phyloP scores from a whole-genome alignment of 2,329 filamentous ascomycete genomes.

The Cladosporium sp. region DNA sequence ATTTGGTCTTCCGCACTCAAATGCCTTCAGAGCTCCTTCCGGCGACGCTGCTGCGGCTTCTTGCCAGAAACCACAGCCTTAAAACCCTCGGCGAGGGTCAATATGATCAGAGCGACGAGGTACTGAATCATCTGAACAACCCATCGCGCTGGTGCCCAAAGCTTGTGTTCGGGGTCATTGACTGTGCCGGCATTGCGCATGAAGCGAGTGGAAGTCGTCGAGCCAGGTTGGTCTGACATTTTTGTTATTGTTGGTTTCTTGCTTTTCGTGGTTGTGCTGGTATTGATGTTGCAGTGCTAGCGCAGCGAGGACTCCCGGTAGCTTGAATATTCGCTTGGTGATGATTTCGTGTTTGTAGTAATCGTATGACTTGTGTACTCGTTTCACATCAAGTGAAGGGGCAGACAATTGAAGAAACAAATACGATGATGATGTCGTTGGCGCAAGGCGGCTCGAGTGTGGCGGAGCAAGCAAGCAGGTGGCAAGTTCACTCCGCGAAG shows the following conservation, averaged over 20 bases:
- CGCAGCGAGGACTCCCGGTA: neutral
- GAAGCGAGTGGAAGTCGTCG: slow-evolving; percentile 25
- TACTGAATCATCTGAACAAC: slow-evolving; percentile 30
- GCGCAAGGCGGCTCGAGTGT: neutral
- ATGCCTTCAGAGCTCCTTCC: neutral
- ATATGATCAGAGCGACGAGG: slow-evolving; percentile 29
- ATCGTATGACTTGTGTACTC: neutral
- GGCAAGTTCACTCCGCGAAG: slow-evolving; percentile 2
- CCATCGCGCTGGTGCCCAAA: slow-evolving; percentile 31
- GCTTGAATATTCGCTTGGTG: neutral
- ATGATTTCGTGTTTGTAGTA: neutral
- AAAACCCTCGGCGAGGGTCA: slow-evolving; percentile 24
- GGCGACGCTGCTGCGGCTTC: neutral
- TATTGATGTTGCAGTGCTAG: neutral
- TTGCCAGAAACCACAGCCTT: slow-evolving; percentile 8
- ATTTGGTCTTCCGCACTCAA: neutral
- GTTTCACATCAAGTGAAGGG: neutral
- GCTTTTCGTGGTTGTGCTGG: neutral
- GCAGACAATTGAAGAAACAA: neutral
- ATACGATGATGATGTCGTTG: slow-evolving; percentile 7
- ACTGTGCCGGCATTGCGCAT: slow-evolving; percentile 29
- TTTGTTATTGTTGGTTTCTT: neutral
- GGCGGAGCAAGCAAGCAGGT: slow-evolving; percentile 6
- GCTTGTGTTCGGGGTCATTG: slow-evolving; percentile 29
- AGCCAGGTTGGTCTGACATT: slow-evolving; percentile 15